phyloP scores from a whole-genome alignment of 306 rosid species.

The Cicer pinnatifidum region DNA sequence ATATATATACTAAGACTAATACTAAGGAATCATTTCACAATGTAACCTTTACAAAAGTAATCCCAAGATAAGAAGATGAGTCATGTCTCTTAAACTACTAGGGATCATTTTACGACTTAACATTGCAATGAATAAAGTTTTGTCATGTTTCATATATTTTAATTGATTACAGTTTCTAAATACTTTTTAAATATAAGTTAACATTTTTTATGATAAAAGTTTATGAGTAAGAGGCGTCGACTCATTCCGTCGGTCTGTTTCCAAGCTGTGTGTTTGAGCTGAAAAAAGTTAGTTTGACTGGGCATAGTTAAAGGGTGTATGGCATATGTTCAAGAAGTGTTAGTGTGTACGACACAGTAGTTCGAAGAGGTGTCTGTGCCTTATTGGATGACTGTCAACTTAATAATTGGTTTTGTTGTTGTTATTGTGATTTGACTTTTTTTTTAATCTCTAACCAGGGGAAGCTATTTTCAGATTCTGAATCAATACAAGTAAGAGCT shows the following conservation, averaged over 20 bases:
- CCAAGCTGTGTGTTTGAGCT: background rate
- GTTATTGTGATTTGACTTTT: constrained; percentile 42
- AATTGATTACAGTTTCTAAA: background rate
- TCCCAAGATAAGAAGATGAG: background rate
- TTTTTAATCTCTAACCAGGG: constrained; percentile 61
- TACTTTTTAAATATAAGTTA: background rate
- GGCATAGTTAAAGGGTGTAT: background rate
- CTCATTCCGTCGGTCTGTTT: background rate
- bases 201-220: background rate
- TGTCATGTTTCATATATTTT: background rate
- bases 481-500: constrained; percentile 90
- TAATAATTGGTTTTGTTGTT: constrained; percentile 25
- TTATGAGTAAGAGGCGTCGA: background rate
- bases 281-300: background rate
- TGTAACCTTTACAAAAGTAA: background rate
- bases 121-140: background rate
- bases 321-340: background rate
- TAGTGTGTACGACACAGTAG: background rate
- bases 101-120: background rate
- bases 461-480: constrained; percentile 88
- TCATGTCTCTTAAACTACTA: background rate
- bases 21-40: background rate
- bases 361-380: background rate
- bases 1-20: background rate
- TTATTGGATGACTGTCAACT: constrained; percentile 13